phyloP scores from a whole-genome alignment of 2,329 filamentous ascomycete species.

The Hypomyces perniciosus region DNA sequence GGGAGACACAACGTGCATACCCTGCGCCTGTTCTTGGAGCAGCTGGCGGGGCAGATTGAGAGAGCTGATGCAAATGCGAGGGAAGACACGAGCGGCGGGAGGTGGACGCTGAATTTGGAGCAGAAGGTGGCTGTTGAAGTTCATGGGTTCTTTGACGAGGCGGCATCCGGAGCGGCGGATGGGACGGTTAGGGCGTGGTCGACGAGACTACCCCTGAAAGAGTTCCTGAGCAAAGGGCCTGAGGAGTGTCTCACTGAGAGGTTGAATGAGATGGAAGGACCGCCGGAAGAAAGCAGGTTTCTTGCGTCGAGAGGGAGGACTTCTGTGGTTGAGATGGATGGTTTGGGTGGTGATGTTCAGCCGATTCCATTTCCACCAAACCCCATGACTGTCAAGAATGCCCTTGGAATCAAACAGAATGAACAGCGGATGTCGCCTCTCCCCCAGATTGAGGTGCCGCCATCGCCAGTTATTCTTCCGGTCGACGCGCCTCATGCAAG shows the following conservation, averaged over 20 bases:
- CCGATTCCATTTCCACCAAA: slow-evolving; percentile 9
- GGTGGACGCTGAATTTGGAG: slow-evolving; percentile 44
- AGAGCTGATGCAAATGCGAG: slow-evolving; percentile 27
- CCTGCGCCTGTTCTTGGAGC: slow-evolving; percentile 35
- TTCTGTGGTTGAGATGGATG: slow-evolving; percentile 17
- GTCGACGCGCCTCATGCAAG: slow-evolving; percentile 18
- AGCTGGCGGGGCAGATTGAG: slow-evolving; percentile 27
- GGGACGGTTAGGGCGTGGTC: slow-evolving; percentile 44
- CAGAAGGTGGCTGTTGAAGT: slow-evolving; percentile 51
- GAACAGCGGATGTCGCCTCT: background rate
- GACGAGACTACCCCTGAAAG: slow-evolving; percentile 42
- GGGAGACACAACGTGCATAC: slow-evolving; percentile 44
- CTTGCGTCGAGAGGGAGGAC: slow-evolving; percentile 24
- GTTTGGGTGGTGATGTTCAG: background rate
- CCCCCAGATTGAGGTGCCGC: slow-evolving; percentile 17
- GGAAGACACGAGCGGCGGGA: slow-evolving; percentile 22
- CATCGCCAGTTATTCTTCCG: slow-evolving; percentile 28
- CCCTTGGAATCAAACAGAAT: slow-evolving; percentile 27
- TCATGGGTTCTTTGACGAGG: slow-evolving; percentile 50
- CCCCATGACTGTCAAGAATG: slow-evolving; percentile 22
- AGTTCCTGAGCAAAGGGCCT: slow-evolving; percentile 51
- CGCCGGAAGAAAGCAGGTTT: slow-evolving; percentile 26
- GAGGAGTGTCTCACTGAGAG: slow-evolving; percentile 49
- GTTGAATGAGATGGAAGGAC: slow-evolving; percentile 34
- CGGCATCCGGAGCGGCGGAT: slow-evolving; percentile 1